phyloP scores from a whole-genome alignment of 176 grass and related monocot genomes.

The Oryza nivara region DNA sequence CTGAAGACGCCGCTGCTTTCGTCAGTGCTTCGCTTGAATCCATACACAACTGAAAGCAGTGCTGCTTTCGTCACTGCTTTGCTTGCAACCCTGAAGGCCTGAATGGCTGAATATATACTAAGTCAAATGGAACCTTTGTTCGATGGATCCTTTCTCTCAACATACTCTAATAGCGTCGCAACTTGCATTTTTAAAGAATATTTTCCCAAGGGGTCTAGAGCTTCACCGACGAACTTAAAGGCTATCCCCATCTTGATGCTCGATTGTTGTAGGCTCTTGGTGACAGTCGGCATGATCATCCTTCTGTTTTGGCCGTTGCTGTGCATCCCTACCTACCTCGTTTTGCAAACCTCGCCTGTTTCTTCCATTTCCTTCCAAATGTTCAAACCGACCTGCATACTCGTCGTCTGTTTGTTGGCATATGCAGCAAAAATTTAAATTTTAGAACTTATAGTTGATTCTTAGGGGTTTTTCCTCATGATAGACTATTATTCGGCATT shows the following conservation, averaged over 20 bases:
- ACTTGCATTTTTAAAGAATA: background rate
- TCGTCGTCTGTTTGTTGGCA: too few species aligned
- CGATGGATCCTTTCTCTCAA: background rate
- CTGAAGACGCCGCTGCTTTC: background rate
- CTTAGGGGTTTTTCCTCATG: too few species aligned
- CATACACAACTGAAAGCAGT: background rate
- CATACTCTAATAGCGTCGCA: background rate
- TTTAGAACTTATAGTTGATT: too few species aligned
- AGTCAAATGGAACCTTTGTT: background rate
- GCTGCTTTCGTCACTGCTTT: slow-evolving; percentile 16
- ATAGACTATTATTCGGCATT: too few species aligned
- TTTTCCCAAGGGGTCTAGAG: background rate
- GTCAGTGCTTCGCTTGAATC: slow-evolving; percentile 14
- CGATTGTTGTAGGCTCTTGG: background rate
- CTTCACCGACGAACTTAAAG: background rate
- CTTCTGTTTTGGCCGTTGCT: background rate
- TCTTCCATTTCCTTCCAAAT: background rate
- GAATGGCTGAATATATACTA: background rate
- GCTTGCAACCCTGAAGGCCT: background rate
- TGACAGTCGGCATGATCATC: background rate
- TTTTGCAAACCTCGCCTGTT: background rate
- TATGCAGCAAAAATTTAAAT: too few species aligned
- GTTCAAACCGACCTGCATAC: background rate
- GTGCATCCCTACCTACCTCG: background rate
- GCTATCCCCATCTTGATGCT: background rate